These are phyloP conservation scores for Melastoma malabathricum DNA, from an alignment of 345 rosid genomes.

Conservation along the genomic window DNA sequence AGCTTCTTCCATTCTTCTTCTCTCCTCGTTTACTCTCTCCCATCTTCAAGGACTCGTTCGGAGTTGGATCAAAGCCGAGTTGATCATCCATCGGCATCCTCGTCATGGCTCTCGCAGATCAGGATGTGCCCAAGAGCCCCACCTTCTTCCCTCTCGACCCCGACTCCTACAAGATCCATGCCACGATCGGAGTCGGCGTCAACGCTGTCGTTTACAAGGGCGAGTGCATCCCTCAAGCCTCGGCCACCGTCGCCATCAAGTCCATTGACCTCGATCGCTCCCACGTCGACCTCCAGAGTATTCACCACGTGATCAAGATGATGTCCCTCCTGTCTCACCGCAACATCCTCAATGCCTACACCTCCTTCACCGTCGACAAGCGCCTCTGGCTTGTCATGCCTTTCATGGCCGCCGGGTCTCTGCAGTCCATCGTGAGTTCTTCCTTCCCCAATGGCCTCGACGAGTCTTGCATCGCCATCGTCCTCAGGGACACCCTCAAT, in stretches of 20 bases:
- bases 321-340: constrained; percentile 75
- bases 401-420: constrained; percentile 80
- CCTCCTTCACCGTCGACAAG: constrained; percentile 65
- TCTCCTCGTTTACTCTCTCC: neutral
- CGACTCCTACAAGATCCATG: constrained; percentile 39
- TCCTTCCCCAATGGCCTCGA: constrained; percentile 54
- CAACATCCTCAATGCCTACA: constrained; percentile 63
- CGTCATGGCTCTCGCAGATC: constrained; percentile 9
- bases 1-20: constrained; percentile 9
- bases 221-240: constrained; percentile 43
- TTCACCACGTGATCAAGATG: constrained; percentile 67
- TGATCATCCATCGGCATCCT: neutral
- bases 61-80: neutral
- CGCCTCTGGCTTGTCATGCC: constrained; percentile 95
- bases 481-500: constrained; percentile 53
- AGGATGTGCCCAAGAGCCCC: constrained; percentile 13
- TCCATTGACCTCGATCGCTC: constrained; percentile 67
- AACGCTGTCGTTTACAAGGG: constrained; percentile 76
- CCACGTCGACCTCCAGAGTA: constrained; percentile 44
- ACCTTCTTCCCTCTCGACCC: constrained; percentile 60
- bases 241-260: constrained; percentile 61
- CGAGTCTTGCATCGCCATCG: constrained; percentile 58
- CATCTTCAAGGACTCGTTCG: neutral
- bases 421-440: constrained; percentile 61
- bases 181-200: constrained; percentile 63